These are phyloP conservation scores for Mucor irregularis DNA, from an alignment of 371 early-diverging fungal species.

Conservation along the genomic window DNA sequence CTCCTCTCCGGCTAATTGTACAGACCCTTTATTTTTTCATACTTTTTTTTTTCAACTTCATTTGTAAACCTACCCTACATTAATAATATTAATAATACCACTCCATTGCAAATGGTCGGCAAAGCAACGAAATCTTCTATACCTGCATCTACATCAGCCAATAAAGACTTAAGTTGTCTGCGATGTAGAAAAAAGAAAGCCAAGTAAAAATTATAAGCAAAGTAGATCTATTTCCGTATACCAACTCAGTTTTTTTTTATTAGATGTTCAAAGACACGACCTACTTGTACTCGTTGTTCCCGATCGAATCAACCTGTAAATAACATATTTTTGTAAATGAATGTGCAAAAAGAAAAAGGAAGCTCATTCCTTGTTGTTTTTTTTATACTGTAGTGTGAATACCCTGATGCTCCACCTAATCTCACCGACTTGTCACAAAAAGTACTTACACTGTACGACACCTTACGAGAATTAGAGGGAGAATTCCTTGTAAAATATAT, in stretches of 20 bases:
- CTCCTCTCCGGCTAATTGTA: constrained; percentile 5
- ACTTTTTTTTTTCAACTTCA: neutral
- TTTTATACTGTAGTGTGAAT: constrained; percentile 40
- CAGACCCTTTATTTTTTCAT: neutral
- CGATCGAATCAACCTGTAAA: constrained; percentile 51
- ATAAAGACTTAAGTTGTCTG: constrained; percentile 49
- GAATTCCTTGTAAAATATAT: constrained; percentile 41
- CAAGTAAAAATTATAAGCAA: constrained; percentile 30
- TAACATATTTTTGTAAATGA: neutral
- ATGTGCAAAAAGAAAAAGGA: neutral
- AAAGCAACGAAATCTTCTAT: constrained; percentile 13
- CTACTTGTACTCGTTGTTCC: constrained; percentile 49
- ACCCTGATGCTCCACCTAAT: constrained; percentile 54
- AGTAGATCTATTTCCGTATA: neutral
- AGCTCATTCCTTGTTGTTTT: neutral
- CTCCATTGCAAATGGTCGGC: constrained; percentile 12
- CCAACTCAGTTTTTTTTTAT: constrained; percentile 1
- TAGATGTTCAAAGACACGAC: constrained; percentile 55
- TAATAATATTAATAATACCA: neutral
- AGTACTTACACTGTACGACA: constrained; percentile 46
- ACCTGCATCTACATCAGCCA: constrained; percentile 11
- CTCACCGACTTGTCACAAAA: constrained; percentile 47
- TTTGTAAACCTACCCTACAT: neutral
- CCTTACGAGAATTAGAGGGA: constrained; percentile 41
- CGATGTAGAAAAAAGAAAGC: constrained; percentile 57